These are phyloP conservation scores for Wickerhamomyces subpelliculosus DNA, from an alignment of 805 yeast species.

Conservation along the genomic window DNA sequence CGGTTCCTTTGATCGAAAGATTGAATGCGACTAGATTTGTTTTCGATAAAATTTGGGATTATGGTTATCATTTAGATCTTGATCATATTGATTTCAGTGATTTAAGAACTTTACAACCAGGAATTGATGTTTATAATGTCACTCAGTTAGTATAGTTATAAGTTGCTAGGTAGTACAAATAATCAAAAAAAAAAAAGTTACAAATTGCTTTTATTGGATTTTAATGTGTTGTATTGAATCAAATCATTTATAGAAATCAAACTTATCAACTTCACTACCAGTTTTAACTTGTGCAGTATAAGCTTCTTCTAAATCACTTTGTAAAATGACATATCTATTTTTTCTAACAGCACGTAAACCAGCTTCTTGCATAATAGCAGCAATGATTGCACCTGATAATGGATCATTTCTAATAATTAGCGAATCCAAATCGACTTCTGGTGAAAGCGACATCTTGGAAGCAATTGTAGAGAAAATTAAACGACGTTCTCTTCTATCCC, in stretches of 20 bases:
- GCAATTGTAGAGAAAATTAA: constrained; percentile 94
- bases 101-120: constrained; percentile 46
- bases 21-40: constrained; percentile 6
- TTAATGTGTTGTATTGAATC: not conserved
- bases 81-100: constrained; percentile 62
- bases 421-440: constrained; percentile 94
- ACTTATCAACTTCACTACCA: constrained; percentile 92
- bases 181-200: too few relatives aligned
- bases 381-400: constrained; percentile 92
- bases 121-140: constrained; percentile 50
- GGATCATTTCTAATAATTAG: constrained; percentile 95
- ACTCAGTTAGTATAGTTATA: not conserved
- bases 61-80: constrained; percentile 52
- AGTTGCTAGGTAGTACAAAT: too few relatives aligned
- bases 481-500: constrained; percentile 97
- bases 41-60: constrained; percentile 27
- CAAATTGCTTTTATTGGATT: too few relatives aligned
- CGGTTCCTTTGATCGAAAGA: constrained; percentile 13
- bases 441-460: constrained; percentile 95
- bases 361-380: constrained; percentile 99
- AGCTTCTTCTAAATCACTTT: constrained; percentile 96
- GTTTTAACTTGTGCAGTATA: constrained; percentile 95
- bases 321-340: constrained; percentile 93
- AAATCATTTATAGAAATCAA: constrained; percentile 38
- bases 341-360: constrained; percentile 98